A percentile compares a stretch with the other conserved stretches of the same genome.
Evolutionary conservation across 2,329 filamentous ascomycete species (phyloP).

Genomic region (Epichloe elymi): DNA sequence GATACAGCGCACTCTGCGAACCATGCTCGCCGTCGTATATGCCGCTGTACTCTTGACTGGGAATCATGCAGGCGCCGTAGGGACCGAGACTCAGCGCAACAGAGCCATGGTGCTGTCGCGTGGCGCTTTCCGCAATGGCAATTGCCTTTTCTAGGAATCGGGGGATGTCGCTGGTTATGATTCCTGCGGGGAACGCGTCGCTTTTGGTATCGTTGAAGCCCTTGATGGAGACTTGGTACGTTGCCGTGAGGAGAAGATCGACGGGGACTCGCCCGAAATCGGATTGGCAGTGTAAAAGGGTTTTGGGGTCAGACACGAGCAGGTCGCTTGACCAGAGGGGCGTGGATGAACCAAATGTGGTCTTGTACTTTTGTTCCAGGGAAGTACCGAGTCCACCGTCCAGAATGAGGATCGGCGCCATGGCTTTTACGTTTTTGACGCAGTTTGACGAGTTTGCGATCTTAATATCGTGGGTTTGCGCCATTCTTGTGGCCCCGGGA

Average conservation of each 20-base stretch:
- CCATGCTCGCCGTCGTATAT: slow-evolving; percentile 39
- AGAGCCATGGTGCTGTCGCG: slow-evolving; percentile 11
- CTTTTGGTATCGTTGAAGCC: slow-evolving; percentile 41
- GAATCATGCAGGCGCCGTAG: slow-evolving; percentile 54
- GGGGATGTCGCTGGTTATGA: slow-evolving; percentile 26
- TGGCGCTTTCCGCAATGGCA: slow-evolving; percentile 26
- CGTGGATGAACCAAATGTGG: slow-evolving; percentile 36
- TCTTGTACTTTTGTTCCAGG: slow-evolving; percentile 42
- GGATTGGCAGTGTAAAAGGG: slow-evolving; percentile 39
- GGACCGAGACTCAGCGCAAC: slow-evolving; percentile 51
- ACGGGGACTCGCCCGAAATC: slow-evolving; percentile 43
- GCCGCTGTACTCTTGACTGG: slow-evolving; percentile 52
- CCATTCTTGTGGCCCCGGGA: too few species aligned
- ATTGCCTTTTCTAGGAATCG: slow-evolving; percentile 31
- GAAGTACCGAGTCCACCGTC: slow-evolving; percentile 58
- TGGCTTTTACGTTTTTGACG: neutral
- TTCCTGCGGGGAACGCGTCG: slow-evolving; percentile 27
- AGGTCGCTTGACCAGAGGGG: slow-evolving; percentile 59
- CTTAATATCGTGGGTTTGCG: too few species aligned
- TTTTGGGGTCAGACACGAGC: slow-evolving; percentile 38
- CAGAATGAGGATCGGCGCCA: slow-evolving; percentile 27
- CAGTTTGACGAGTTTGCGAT: too few species aligned
- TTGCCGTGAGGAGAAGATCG: slow-evolving; percentile 53
- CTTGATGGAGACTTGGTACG: slow-evolving; percentile 48
- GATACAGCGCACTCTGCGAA: slow-evolving; percentile 28